Percentiles rank a stretch among this genome's conserved stretches.
Conservation (phyloP, 192 early-diverging fungal genomes). For the Spizellomyces punctatus region DNA sequence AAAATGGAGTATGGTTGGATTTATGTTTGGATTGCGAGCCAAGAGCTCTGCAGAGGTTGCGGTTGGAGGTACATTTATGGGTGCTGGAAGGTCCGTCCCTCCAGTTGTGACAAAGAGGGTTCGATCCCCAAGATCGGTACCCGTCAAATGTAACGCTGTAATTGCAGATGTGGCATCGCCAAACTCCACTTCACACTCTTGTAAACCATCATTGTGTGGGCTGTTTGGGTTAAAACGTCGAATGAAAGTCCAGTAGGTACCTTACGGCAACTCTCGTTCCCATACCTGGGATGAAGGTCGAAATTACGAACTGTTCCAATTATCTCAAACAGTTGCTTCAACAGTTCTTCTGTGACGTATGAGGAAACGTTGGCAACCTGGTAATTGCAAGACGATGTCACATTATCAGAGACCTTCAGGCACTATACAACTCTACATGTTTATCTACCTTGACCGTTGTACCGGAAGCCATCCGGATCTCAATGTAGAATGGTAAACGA, state of each 20-base stretch:
- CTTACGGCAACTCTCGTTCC: background rate
- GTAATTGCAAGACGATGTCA: background rate
- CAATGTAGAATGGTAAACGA: too few relatives aligned
- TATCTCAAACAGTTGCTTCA: constrained; percentile 60
- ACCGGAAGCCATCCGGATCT: too few relatives aligned
- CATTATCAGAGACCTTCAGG: background rate
- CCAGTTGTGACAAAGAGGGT: constrained; percentile 54
- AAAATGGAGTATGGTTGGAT: constrained; percentile 53
- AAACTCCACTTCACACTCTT: constrained; percentile 69
- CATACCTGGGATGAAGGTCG: constrained; percentile 30
- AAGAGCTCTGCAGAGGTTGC: constrained; percentile 35
- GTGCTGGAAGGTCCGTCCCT: background rate
- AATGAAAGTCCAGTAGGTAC: background rate
- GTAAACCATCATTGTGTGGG: constrained; percentile 31
- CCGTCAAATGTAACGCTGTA: constrained; percentile 66
- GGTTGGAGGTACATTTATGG: constrained; percentile 35
- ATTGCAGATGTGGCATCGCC: constrained; percentile 43
- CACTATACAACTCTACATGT: too few relatives aligned
- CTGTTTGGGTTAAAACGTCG: constrained; percentile 35
- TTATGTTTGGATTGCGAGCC: constrained; percentile 45
- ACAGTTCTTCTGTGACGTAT: constrained; percentile 56
- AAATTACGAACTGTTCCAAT: constrained; percentile 56
- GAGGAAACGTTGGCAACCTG: constrained; percentile 69
- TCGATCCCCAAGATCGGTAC: constrained; percentile 68
- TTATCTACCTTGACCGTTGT: too few relatives aligned